A percentile compares a stretch with the other conserved stretches of the same genome.
phyloP scores from a whole-genome alignment of 306 rosid genomes.

The Cucurbita maxima region DNA sequence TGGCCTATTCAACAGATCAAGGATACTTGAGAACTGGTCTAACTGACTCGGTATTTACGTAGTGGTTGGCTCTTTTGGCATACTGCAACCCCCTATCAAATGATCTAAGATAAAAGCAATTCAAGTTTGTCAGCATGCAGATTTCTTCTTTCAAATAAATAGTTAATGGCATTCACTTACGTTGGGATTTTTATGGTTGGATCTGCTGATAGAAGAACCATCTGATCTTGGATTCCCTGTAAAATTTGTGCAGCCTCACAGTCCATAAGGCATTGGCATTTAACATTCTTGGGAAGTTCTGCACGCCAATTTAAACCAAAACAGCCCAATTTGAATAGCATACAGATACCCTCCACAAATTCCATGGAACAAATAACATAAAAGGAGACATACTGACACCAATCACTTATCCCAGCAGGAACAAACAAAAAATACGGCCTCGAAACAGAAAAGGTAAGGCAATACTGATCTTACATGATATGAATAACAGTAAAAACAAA shows the following conservation, averaged over 20 bases:
- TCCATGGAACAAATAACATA: neutral
- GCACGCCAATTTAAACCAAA: conserved; percentile 8
- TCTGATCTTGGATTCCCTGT: conserved; percentile 58
- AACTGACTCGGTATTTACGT: conserved; percentile 29
- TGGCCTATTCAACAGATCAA: conserved; percentile 2
- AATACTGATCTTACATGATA: neutral
- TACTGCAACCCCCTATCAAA: conserved; percentile 74
- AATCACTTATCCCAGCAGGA: neutral
- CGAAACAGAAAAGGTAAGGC: neutral
- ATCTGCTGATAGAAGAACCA: conserved; percentile 61
- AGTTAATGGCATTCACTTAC: conserved; percentile 25
- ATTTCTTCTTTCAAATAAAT: conserved; percentile 1
- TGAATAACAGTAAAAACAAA: neutral
- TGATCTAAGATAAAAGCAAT: conserved; percentile 27
- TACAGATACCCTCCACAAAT: neutral
- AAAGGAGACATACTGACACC: neutral
- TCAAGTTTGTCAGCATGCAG: conserved; percentile 7
- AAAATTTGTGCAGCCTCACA: conserved; percentile 62
- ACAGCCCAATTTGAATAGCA: neutral
- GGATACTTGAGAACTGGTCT: conserved; percentile 71
- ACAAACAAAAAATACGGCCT: neutral
- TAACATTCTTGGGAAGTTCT: conserved; percentile 59
- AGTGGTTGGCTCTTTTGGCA: conserved; percentile 40
- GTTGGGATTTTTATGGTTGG: conserved; percentile 50
- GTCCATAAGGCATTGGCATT: conserved; percentile 68